Base-by-base conservation (phyloP, 805 yeast genomes). In the Tanozyma kutaoensis region DNA sequence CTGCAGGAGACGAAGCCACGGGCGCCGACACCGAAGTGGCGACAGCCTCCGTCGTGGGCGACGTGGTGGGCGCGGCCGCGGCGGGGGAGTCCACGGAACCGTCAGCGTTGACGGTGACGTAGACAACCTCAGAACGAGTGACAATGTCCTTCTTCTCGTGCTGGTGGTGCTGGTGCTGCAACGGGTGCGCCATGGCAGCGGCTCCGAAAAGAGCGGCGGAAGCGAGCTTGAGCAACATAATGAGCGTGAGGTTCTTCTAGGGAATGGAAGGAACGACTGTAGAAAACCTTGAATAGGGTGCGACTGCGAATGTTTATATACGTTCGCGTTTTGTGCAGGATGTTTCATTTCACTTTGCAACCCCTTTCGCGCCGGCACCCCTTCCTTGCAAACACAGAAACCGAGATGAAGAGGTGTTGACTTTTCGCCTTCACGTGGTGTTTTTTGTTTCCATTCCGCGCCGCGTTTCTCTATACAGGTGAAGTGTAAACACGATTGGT, bases 91-190 rank as follows among this genome's bases (percentile, higher is more conserved):
- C 20, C 20, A 17, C 20, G 9, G 8, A 8, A 17, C 20, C 20
- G 10, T 8, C 8, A 17, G 9, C 20, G 20, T 10, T n/a, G n/a
- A n/a, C 20, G 10, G 9, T 10, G 20, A 17, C 20, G 10, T 8
- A 8, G 20, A 17, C 20, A 10, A 17, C 20, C 8, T 8, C 10
- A 8, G 20, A 8, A 10, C 10, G 8, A 8, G 20, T 17, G 20
- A 17, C 20, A 8, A 10, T 17, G 20, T 8, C 20, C 10, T 10
- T 17, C 20, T 17, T 17, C 20, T 17, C 9, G 20, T 17, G 20
- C 36, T 52, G 51, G 45, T 66, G 67, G 53, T 77, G 84, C 37
- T 61, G 67, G 40, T 69, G 77, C 31, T 58, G 63, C 29, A 69
- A 55, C 32, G 84, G 82, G 29, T 67, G 70, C 35, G 81, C 77